Evolutionary conservation across 495 filamentous ascomycete species (phyloP).

Genomic region (Podospora pseudocomata): DNA sequence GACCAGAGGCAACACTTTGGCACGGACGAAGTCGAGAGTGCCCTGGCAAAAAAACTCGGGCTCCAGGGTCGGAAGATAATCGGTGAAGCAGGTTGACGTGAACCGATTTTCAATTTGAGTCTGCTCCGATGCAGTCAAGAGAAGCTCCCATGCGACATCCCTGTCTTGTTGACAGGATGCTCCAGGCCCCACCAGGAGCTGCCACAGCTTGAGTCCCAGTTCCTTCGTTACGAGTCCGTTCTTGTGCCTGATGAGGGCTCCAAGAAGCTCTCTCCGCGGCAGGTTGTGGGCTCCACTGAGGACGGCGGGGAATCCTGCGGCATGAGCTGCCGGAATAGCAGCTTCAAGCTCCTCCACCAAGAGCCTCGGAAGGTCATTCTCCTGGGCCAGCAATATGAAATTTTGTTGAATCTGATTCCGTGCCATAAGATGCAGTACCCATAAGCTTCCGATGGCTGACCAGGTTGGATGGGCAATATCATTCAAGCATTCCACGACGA

Average conservation of each 20-base stretch:
- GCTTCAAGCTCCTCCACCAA: constrained; percentile 50
- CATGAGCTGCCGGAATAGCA: constrained; percentile 33
- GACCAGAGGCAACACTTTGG: constrained; percentile 39
- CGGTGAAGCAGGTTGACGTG: constrained; percentile 59
- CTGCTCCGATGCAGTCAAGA: constrained; percentile 50
- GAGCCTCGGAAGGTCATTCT: constrained; percentile 45
- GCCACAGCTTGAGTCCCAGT: constrained; percentile 62
- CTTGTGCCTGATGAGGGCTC: constrained; percentile 53
- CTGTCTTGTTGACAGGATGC: constrained; percentile 54
- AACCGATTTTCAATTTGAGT: constrained; percentile 55
- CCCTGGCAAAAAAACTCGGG: constrained; percentile 64
- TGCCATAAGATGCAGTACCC: constrained; percentile 60
- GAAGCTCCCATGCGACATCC: constrained; percentile 61
- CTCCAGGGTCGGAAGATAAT: constrained; percentile 61
- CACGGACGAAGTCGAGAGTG: constrained; percentile 61
- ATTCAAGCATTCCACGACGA: constrained; percentile 43
- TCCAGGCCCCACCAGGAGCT: constrained; percentile 59
- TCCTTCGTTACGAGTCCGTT: constrained; percentile 59
- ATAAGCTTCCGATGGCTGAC: constrained; percentile 62
- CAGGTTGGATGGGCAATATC: constrained; percentile 45
- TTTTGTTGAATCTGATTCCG: constrained; percentile 33
- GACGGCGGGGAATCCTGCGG: constrained; percentile 37
- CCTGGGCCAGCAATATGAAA: constrained; percentile 36
- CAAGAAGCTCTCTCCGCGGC: constrained; percentile 59
- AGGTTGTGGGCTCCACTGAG: constrained; percentile 36